Percentiles rank a stretch among this genome's conserved stretches.
Conservation (phyloP, 768 basidiomycete species). For the Pulveroboletus sp. region DNA sequence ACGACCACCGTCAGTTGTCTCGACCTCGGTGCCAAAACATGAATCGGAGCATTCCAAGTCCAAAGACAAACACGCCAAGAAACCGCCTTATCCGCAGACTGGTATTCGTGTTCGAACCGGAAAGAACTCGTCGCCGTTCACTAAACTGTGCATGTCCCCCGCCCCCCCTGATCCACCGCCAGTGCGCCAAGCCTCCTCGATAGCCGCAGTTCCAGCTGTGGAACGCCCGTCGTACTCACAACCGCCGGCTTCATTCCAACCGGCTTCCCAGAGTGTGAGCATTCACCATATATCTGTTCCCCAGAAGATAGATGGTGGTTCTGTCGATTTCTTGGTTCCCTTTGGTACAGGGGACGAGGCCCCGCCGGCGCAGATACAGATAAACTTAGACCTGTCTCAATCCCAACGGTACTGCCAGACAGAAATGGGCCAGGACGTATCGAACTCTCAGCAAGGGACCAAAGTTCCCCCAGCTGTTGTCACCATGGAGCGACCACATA, state of each 20-base stretch:
- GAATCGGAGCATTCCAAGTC: conserved; percentile 22
- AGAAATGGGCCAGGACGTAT: conserved; percentile 10
- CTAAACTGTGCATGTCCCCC: conserved; percentile 6
- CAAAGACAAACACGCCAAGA: conserved; percentile 43
- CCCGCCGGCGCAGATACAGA: conserved; percentile 8
- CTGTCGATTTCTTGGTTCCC: conserved; percentile 23
- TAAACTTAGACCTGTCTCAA: conserved; percentile 14
- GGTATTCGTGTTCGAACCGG: conserved; percentile 45
- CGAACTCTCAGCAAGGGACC: conserved; percentile 6
- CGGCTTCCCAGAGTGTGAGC: conserved; percentile 2
- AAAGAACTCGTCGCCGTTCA: conserved; percentile 28
- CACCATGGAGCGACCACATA: conserved; percentile 24
- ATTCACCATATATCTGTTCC: conserved; percentile 4
- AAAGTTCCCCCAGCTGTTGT: conserved; percentile 5
- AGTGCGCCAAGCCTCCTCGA: conserved; percentile 7
- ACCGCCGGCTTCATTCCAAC: conserved; percentile 9
- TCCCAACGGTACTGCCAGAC: conserved; percentile 11
- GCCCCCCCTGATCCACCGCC: conserved; percentile 9
- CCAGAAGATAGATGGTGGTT: conserved; percentile 12
- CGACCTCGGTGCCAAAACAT: conserved; percentile 8
- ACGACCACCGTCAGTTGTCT: conserved; percentile 3
- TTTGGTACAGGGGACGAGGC: conserved; percentile 20
- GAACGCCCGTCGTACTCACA: conserved; percentile 14
- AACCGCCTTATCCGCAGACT: conserved; percentile 36
- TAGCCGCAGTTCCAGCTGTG: conserved; percentile 8